phyloP scores from a whole-genome alignment of 2,329 filamentous ascomycete genomes.

The Fusarium subglutinans region DNA sequence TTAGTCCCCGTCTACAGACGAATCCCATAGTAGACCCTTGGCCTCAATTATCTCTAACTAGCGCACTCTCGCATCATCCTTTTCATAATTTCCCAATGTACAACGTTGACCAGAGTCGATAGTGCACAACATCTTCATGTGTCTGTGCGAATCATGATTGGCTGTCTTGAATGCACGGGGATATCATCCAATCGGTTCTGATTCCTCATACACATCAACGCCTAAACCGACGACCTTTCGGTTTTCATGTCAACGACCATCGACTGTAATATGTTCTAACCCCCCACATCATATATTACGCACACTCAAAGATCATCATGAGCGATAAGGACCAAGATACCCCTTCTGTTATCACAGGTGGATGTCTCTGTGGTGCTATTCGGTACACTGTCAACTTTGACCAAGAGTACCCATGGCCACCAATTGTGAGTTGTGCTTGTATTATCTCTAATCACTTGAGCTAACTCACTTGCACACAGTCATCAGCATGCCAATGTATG shows the following conservation, averaged over 20 bases:
- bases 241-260: neutral
- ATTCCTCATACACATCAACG: neutral
- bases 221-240: neutral
- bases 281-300: too few species aligned
- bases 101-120: neutral
- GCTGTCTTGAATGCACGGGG: neutral
- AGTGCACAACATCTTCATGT: neutral
- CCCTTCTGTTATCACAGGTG: slow-evolving; percentile 5
- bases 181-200: neutral
- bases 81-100: neutral
- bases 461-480: neutral
- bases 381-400: slow-evolving; percentile 12
- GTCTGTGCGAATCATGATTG: neutral
- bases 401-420: slow-evolving; percentile 1
- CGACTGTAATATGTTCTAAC: neutral
- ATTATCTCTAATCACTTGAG: neutral
- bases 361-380: slow-evolving; percentile 18
- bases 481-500: slow-evolving; percentile 23
- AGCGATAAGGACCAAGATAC: neutral
- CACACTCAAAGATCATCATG: neutral
- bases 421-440: neutral
- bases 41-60: neutral
- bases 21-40: neutral
- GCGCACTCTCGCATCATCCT: neutral
- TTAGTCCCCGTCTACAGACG: neutral